Evolutionary conservation across 768 basidiomycete species (phyloP).

Genomic region (Ramaria rubella): DNA sequence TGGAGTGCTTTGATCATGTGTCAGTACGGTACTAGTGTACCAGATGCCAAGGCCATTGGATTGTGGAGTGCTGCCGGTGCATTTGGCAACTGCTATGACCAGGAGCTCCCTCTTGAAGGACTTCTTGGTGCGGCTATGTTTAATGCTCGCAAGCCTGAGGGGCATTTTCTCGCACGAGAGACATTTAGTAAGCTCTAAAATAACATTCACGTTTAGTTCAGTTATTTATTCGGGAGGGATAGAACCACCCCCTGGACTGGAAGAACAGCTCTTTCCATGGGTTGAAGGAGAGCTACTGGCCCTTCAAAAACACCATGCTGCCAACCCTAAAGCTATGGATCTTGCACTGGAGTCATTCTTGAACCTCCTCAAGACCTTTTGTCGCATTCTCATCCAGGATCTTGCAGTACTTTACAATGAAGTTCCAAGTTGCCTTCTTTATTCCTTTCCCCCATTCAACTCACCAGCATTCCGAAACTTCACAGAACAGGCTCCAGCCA

Average conservation of each 20-base stretch:
- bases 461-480: slow-evolving; percentile 18
- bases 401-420: slow-evolving; percentile 23
- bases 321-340: slow-evolving; percentile 16
- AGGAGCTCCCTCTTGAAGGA: too few relatives aligned
- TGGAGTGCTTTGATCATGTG: slow-evolving; percentile 26
- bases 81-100: slow-evolving; percentile 27
- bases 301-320: not conserved
- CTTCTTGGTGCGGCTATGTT: too few relatives aligned
- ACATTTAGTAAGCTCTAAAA: slow-evolving; percentile 19
- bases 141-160: too few relatives aligned
- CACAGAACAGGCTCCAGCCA: slow-evolving; percentile 7
- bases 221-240: not conserved
- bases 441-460: slow-evolving; percentile 24
- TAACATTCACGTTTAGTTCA: too few relatives aligned
- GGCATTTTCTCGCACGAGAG: slow-evolving; percentile 21
- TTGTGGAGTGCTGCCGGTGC: slow-evolving; percentile 25
- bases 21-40: slow-evolving; percentile 22
- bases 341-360: slow-evolving; percentile 26
- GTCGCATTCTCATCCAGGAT: slow-evolving; percentile 30
- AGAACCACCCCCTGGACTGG: slow-evolving; percentile 21
- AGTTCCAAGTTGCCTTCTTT: slow-evolving; percentile 20
- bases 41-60: slow-evolving; percentile 25
- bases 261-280: slow-evolving; percentile 22
- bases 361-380: slow-evolving; percentile 20
- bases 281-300: slow-evolving; percentile 18